These are phyloP conservation scores for Fusarium domesticum DNA, from an alignment of 2,329 filamentous ascomycete species.

Conservation along the genomic window DNA sequence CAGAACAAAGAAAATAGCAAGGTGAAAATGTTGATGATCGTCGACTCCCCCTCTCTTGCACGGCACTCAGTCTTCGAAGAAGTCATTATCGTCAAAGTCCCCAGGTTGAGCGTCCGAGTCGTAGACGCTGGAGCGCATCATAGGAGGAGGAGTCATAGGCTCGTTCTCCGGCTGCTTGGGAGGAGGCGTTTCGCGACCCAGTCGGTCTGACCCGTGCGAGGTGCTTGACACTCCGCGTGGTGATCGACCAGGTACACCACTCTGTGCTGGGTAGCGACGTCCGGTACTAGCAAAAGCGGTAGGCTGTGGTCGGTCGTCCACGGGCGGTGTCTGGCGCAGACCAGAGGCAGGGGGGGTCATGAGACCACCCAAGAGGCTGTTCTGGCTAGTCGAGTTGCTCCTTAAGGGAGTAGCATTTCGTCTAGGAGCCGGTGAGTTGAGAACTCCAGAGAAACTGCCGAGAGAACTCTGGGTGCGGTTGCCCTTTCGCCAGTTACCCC, in stretches of 20 bases:
- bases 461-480: slow-evolving; percentile 54
- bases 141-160: slow-evolving; percentile 59
- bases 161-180: slow-evolving; percentile 38
- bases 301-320: slow-evolving; percentile 45
- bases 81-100: slow-evolving; percentile 58
- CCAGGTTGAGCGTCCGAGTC: slow-evolving; percentile 60
- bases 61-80: slow-evolving; percentile 60
- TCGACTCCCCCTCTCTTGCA: slow-evolving; percentile 4
- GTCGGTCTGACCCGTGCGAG: slow-evolving; percentile 25
- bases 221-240: slow-evolving; percentile 33
- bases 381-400: slow-evolving; percentile 50
- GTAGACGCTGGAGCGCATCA: slow-evolving; percentile 58
- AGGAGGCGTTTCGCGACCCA: slow-evolving; percentile 35
- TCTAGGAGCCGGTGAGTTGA: slow-evolving; percentile 42
- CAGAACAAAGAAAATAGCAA: slow-evolving; percentile 11
- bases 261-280: slow-evolving; percentile 53
- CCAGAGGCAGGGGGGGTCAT: slow-evolving; percentile 85
- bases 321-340: slow-evolving; percentile 58
- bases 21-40: too few species aligned
- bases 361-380: slow-evolving; percentile 69
- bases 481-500: slow-evolving; percentile 86
- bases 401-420: slow-evolving; percentile 59
- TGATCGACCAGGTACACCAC: slow-evolving; percentile 23
- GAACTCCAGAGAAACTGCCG: slow-evolving; percentile 46
- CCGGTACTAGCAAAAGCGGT: slow-evolving; percentile 61